Conservation (phyloP, 2,329 filamentous ascomycete genomes). For the Onygenales sp. region DNA sequence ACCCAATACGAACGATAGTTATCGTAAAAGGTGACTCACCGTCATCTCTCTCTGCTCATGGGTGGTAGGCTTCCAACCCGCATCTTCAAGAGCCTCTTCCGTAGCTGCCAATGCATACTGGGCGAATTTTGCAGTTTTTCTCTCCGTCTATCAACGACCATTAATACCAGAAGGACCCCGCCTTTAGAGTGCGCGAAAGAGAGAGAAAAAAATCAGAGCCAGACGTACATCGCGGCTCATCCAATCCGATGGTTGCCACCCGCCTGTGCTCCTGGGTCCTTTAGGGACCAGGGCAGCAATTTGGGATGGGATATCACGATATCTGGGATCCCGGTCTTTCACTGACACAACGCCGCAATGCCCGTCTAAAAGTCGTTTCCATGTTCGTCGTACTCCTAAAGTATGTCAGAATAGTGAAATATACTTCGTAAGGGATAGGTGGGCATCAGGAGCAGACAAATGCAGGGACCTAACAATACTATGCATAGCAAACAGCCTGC, state of each 20-base stretch:
- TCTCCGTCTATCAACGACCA: conserved; percentile 42
- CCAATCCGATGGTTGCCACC: conserved; percentile 37
- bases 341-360: conserved; percentile 74
- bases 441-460: no score
- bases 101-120: conserved; percentile 85
- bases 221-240: conserved; percentile 30
- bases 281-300: conserved; percentile 74
- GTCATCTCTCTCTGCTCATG: conserved; percentile 62
- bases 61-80: conserved; percentile 59
- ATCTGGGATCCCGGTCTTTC: conserved; percentile 50
- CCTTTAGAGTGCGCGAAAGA: not conserved
- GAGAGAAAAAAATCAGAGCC: not conserved
- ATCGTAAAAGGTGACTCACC: conserved; percentile 26
- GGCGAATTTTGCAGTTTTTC: conserved; percentile 82
- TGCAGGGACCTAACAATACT: no score
- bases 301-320: conserved; percentile 68
- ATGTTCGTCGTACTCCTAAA: conserved; percentile 60
- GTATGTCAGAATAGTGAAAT: conserved; percentile 1
- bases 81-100: conserved; percentile 76
- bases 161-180: conserved; percentile 47
- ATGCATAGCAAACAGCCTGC: no score
- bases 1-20: conserved; percentile 2
- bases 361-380: conserved; percentile 69
- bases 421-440: not conserved
- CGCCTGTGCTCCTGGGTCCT: conserved; percentile 36